A percentile compares a stretch with the other conserved stretches of the same genome.
These are phyloP conservation scores for Chrysanthemum lavandulifolium DNA, from an alignment of 129 eudicot species.

Conservation along the genomic window DNA sequence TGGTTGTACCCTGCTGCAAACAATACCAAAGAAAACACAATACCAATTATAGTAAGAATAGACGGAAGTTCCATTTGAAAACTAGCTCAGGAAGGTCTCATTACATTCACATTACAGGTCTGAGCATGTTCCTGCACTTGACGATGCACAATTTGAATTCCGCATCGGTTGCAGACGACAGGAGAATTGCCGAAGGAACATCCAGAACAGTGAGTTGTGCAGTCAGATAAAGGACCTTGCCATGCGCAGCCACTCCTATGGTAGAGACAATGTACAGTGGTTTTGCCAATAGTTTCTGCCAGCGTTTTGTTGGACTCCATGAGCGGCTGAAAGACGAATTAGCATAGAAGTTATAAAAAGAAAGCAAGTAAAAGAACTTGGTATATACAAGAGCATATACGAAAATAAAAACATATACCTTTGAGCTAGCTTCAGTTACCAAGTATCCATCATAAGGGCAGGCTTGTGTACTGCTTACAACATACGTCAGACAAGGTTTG, in stretches of 20 bases:
- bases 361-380: background rate
- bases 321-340: constrained; percentile 61
- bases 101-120: constrained; percentile 68
- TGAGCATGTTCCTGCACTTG: constrained; percentile 97
- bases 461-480: constrained; percentile 75
- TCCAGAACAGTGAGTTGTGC: constrained; percentile 68
- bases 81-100: constrained; percentile 4
- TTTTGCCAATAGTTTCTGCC: constrained; percentile 85
- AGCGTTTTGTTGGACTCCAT: constrained; percentile 67
- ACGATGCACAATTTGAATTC: constrained; percentile 86
- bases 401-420: constrained; percentile 37
- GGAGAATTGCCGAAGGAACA: constrained; percentile 91
- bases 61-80: constrained; percentile 1
- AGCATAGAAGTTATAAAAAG: constrained; percentile 5
- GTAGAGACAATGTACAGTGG: constrained; percentile 75
- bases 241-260: constrained; percentile 92
- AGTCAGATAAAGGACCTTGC: constrained; percentile 91
- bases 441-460: constrained; percentile 96
- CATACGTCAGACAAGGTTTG: constrained; percentile 81
- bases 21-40: constrained; percentile 12
- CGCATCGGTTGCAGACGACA: constrained; percentile 92
- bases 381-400: too few species aligned
- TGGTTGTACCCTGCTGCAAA: constrained; percentile 58
- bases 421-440: constrained; percentile 87
- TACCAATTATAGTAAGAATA: background rate